Conservation (phyloP, 2,329 filamentous ascomycete genomes). For the Phialophora chinensis region DNA sequence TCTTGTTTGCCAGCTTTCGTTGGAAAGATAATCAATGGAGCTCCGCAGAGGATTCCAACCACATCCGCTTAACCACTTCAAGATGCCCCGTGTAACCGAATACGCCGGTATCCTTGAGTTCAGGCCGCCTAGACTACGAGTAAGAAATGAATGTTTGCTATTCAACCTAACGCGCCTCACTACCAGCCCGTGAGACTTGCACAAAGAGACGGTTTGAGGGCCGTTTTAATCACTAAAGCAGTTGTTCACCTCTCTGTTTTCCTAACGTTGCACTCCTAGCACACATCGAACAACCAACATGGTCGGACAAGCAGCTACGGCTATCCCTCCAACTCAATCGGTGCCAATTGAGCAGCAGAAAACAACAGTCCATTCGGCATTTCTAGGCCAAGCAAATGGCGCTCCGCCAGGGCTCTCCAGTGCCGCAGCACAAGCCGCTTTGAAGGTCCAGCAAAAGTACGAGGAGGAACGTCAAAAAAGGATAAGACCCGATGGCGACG, state of each 20-base stretch:
- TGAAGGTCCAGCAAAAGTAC: constrained; percentile 26
- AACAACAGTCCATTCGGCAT: not conserved
- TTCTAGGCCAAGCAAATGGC: not conserved
- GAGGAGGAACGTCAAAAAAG: constrained; percentile 30
- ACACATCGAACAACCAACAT: not conserved
- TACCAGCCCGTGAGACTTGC: not conserved
- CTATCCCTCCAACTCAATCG: not conserved
- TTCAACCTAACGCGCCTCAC: not conserved
- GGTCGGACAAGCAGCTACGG: constrained; percentile 12
- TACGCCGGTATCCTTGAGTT: not conserved
- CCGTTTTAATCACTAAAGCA: not conserved
- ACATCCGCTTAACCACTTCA: not conserved
- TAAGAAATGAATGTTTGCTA: not conserved
- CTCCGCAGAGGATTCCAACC: not conserved
- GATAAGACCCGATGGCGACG: constrained; percentile 23
- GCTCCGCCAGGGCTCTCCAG: not conserved
- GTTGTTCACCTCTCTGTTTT: not conserved
- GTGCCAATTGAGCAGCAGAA: constrained; percentile 2
- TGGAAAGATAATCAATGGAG: too few species aligned
- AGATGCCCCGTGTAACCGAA: not conserved
- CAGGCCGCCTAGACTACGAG: not conserved
- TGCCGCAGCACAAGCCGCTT: not conserved
- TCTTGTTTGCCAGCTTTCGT: not conserved
- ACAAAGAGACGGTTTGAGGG: not conserved
- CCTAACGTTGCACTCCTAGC: not conserved